phyloP scores from a whole-genome alignment of 345 rosid species.

The Citrus trifoliata region DNA sequence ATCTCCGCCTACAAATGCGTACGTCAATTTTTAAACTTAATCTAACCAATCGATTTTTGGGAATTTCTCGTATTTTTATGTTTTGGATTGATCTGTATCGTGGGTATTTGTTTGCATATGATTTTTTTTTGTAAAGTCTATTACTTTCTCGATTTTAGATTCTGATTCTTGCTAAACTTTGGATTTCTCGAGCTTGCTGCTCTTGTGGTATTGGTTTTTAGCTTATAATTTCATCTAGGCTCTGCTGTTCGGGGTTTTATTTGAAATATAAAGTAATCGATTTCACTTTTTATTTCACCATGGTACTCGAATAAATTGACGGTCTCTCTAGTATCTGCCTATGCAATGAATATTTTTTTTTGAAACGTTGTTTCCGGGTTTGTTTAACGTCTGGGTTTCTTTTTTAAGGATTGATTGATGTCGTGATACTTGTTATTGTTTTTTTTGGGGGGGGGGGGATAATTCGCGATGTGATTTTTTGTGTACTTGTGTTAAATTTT shows the following conservation, averaged over 20 bases:
- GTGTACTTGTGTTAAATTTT: too few species aligned
- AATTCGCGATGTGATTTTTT: too few species aligned
- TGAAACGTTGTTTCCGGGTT: neutral
- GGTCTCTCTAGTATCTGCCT: neutral
- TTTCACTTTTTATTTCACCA: neutral
- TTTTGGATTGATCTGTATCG: neutral
- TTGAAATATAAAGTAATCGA: neutral
- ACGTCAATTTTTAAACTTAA: slow-evolving; percentile 9
- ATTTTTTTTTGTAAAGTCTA: neutral
- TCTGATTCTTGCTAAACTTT: neutral
- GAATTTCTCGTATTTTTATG: neutral
- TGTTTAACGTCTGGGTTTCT: neutral
- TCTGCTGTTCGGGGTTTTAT: neutral
- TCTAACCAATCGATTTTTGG: neutral
- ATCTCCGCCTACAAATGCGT: slow-evolving; percentile 63
- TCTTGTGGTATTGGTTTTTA: neutral
- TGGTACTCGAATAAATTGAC: neutral
- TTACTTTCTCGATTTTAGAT: neutral
- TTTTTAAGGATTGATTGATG: neutral
- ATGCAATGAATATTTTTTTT: neutral
- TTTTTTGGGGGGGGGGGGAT: too few species aligned
- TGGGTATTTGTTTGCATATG: neutral
- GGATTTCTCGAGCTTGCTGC: neutral
- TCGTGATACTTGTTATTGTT: neutral
- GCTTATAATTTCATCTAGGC: neutral